A percentile compares a stretch with the other conserved stretches of the same genome.
phyloP scores from a whole-genome alignment of 164 flowering plant species.

The Echeveria elegans region DNA sequence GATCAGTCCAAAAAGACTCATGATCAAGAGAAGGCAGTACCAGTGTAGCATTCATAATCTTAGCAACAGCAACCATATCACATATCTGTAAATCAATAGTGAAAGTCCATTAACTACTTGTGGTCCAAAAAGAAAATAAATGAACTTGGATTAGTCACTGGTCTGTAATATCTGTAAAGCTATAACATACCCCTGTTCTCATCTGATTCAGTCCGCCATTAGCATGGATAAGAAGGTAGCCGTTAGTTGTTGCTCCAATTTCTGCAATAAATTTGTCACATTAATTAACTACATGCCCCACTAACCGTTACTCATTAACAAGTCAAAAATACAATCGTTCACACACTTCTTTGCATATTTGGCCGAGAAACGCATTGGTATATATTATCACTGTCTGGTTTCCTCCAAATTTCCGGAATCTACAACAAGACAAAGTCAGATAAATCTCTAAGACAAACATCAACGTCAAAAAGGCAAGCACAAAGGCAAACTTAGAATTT shows the following conservation, averaged over 20 bases:
- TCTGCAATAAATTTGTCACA: background rate
- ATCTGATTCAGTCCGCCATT: background rate
- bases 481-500: background rate
- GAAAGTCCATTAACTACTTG: background rate
- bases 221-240: background rate
- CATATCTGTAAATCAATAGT: constrained; percentile 33
- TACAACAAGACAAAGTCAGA: background rate
- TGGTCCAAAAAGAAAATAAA: background rate
- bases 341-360: background rate
- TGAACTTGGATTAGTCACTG: background rate
- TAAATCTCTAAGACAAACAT: background rate
- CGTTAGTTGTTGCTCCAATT: background rate
- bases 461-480: background rate
- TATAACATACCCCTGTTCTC: background rate
- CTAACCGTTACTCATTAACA: background rate
- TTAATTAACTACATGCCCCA: background rate
- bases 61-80: constrained; percentile 50
- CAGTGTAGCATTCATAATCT: constrained; percentile 41
- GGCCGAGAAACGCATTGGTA: background rate
- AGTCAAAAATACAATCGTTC: background rate
- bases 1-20: constrained; percentile 47
- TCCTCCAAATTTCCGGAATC: background rate
- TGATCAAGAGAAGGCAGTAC: constrained; percentile 41
- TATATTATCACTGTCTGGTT: background rate
- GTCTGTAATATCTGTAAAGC: background rate